Evolutionary conservation across 345 rosid genomes (phyloP).

Genomic region (Rhizophora mangle): DNA sequence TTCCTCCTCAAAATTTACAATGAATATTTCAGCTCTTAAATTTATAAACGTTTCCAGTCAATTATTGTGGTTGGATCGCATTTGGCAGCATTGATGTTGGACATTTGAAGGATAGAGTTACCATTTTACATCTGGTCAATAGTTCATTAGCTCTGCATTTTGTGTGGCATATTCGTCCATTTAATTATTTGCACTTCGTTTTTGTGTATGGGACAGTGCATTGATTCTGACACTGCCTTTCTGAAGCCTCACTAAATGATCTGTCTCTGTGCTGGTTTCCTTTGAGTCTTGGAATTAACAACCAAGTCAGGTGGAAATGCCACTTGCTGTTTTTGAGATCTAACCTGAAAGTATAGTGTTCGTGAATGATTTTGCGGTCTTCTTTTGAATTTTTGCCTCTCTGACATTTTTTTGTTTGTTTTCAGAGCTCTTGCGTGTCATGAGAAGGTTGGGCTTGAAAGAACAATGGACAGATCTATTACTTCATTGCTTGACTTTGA

Average conservation of each 20-base stretch:
- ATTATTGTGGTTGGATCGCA: neutral
- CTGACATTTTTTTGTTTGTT: conserved; percentile 10
- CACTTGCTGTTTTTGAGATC: conserved; percentile 3
- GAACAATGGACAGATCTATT: conserved; percentile 51
- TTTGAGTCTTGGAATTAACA: too few relatives aligned
- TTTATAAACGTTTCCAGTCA: neutral
- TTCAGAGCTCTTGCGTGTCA: conserved; percentile 67
- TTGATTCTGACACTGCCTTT: too few relatives aligned
- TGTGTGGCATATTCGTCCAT: too few relatives aligned
- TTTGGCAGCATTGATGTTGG: neutral
- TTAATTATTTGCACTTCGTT: too few relatives aligned
- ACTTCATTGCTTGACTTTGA: conserved; percentile 56
- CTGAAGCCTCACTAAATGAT: too few relatives aligned
- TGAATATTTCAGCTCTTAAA: neutral
- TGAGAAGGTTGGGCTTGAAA: conserved; percentile 67
- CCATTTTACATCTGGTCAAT: conserved; percentile 2
- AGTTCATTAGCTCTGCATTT: too few relatives aligned
- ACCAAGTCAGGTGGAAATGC: neutral
- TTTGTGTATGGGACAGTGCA: too few relatives aligned
- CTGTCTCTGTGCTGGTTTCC: too few relatives aligned
- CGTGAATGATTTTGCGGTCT: conserved; percentile 4
- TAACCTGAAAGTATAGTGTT: neutral
- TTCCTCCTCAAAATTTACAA: neutral
- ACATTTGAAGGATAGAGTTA: neutral
- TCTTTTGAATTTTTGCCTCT: conserved; percentile 12